phyloP scores from a whole-genome alignment of 2,329 filamentous ascomycete genomes.

The Alternaria alternata region DNA sequence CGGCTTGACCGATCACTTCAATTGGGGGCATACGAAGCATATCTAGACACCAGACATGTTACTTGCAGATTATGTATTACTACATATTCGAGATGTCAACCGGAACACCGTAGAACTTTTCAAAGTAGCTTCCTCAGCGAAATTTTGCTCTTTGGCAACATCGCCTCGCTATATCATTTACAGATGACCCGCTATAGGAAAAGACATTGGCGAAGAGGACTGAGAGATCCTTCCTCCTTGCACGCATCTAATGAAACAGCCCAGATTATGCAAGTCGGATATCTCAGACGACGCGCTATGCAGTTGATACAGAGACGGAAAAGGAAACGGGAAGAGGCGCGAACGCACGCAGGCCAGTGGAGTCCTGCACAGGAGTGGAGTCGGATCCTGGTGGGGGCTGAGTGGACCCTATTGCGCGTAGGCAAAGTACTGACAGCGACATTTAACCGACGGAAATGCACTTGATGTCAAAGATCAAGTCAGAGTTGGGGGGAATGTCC shows the following conservation, averaged over 20 bases:
- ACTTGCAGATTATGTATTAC: slow-evolving; percentile 13
- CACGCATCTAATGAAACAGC: slow-evolving; percentile 39
- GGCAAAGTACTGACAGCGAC: slow-evolving; percentile 8
- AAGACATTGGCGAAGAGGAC: slow-evolving; percentile 24
- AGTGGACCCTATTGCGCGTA: slow-evolving; percentile 30
- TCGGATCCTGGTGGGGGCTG: slow-evolving; percentile 26
- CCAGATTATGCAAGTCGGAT: slow-evolving; percentile 53
- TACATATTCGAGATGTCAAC: slow-evolving; percentile 16
- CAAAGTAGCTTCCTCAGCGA: slow-evolving; percentile 51
- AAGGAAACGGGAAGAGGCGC: slow-evolving; percentile 28
- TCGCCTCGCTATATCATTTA: slow-evolving; percentile 47
- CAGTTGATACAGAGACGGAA: slow-evolving; percentile 35
- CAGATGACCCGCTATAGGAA: slow-evolving; percentile 15
- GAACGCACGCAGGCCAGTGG: slow-evolving; percentile 27
- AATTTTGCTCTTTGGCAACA: slow-evolving; percentile 23
- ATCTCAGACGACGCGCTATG: slow-evolving; percentile 50
- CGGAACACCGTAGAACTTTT: slow-evolving; percentile 42
- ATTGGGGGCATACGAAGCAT: neutral
- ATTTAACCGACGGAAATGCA: slow-evolving; percentile 57
- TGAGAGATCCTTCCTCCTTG: slow-evolving; percentile 55
- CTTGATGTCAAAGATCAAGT: slow-evolving; percentile 83
- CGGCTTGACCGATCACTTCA: neutral
- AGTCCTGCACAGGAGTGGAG: slow-evolving; percentile 44
- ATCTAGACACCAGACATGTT: neutral
- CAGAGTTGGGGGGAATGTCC: slow-evolving; percentile 91